phyloP scores from a whole-genome alignment of 164 flowering plant genomes.

The Tetrastigma voinierianum region DNA sequence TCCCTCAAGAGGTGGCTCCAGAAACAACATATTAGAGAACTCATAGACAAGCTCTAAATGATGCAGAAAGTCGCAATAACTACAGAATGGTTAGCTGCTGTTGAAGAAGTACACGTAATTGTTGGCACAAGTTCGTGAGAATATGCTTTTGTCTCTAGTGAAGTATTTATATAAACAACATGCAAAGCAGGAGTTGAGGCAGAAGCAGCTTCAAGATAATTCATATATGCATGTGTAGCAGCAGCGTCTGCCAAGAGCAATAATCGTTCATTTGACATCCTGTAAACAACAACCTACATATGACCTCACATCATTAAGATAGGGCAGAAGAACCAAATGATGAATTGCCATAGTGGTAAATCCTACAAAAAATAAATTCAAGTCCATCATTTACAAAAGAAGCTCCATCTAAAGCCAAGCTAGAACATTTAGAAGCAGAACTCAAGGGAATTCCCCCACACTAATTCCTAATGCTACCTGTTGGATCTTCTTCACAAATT shows the following conservation, averaged over 20 bases:
- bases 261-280: slow-evolving; percentile 93
- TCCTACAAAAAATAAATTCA: neutral
- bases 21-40: neutral
- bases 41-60: neutral
- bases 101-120: slow-evolving; percentile 95
- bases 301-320: slow-evolving; percentile 11
- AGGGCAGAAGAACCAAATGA: slow-evolving; percentile 5
- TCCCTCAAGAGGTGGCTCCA: neutral
- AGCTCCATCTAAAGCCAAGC: neutral
- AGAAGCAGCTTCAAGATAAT: slow-evolving; percentile 71
- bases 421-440: neutral
- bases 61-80: slow-evolving; percentile 30
- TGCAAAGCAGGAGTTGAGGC: slow-evolving; percentile 73
- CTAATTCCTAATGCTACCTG: no score
- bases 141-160: slow-evolving; percentile 91
- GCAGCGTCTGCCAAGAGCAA: slow-evolving; percentile 99
- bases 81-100: slow-evolving; percentile 87
- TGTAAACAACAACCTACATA: slow-evolving; percentile 91
- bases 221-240: slow-evolving; percentile 66
- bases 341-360: neutral
- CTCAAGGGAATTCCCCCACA: no score
- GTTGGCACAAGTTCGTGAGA: slow-evolving; percentile 96
- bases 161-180: slow-evolving; percentile 90
- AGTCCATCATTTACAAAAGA: neutral
- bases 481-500: no score